Conservation (phyloP, 2,329 filamentous ascomycete species). For the Sclerotiophoma versabilis region DNA sequence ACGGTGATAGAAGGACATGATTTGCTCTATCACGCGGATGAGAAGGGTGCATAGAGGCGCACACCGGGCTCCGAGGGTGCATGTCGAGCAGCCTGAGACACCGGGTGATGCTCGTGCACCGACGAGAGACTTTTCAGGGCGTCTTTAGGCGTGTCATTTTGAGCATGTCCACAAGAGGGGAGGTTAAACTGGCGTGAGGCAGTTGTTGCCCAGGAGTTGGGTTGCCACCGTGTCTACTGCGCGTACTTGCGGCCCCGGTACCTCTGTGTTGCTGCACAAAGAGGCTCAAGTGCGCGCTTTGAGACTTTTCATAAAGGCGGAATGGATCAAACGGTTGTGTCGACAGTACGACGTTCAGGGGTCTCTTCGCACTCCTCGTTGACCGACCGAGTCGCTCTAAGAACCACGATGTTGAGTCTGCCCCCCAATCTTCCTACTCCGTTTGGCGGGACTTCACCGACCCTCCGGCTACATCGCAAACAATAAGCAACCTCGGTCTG, state of each 20-base stretch:
- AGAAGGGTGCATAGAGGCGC: neutral
- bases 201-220: neutral
- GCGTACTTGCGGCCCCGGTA: neutral
- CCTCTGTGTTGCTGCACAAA: neutral
- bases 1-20: neutral
- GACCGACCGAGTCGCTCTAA: no score
- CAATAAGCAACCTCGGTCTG: no score
- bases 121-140: no score
- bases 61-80: neutral
- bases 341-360: no score
- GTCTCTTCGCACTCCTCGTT: no score
- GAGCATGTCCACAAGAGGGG: neutral
- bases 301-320: no score
- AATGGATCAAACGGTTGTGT: no score
- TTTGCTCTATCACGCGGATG: neutral
- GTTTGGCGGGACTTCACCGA: no score
- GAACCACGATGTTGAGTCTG: no score
- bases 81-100: neutral
- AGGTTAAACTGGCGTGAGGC: neutral
- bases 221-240: neutral
- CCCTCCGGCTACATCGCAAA: no score
- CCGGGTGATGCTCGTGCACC: neutral
- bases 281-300: neutral
- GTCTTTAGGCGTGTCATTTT: no score
- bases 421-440: no score